Base-by-base conservation (phyloP, 441 rosid species). In the Adansonia rubrostipa region DNA sequence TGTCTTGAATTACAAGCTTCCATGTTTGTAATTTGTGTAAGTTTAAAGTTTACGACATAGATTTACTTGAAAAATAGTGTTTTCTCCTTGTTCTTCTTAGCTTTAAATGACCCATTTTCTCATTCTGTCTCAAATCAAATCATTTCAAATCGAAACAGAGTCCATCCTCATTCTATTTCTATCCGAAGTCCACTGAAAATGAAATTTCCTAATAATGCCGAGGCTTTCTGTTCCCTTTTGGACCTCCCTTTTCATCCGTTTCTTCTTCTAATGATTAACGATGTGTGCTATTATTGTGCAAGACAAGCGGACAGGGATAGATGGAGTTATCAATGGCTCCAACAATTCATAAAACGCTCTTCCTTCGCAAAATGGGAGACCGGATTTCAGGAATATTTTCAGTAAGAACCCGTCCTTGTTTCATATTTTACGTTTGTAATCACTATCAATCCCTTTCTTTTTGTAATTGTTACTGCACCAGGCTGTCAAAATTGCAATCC, bases 251-350 rank as follows among this genome's bases (percentile, higher is more conserved):
- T 57, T 57, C 11, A 9, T 9, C 5, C 64, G 10, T 22, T 60
- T 60, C 2, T 22, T 9, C 1, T 3, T 33, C 15, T 17, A 17
- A 42, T 42, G 71, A 9, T 4, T 54, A 54, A 54, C 1, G 60
- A 54, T 54, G 20, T 54, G 60, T 54, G 60, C 2, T 54, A 54
- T 19, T 65, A 24, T 9, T 19, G 5, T 4, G 58, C 19, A 47
- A 48, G 42, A 11, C 42, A 14, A 69, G 11, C 42, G 6, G 57
- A 6, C 42, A 19, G 40, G 22, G 36, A 47, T 48, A 69, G 40
- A 47, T 48, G 57, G 40, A 69, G 54, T 69, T 69, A 5, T 48
- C 73, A 22, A 69, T 48, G 57, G 73, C 57, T 69, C 22, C 73
- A 20, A 48, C 57, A 13, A 47, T 22, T 69, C 73, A 69, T 20